Evolutionary conservation across 2,329 filamentous ascomycete genomes (phyloP).

Genomic region (Diaporthe ilicicola): DNA sequence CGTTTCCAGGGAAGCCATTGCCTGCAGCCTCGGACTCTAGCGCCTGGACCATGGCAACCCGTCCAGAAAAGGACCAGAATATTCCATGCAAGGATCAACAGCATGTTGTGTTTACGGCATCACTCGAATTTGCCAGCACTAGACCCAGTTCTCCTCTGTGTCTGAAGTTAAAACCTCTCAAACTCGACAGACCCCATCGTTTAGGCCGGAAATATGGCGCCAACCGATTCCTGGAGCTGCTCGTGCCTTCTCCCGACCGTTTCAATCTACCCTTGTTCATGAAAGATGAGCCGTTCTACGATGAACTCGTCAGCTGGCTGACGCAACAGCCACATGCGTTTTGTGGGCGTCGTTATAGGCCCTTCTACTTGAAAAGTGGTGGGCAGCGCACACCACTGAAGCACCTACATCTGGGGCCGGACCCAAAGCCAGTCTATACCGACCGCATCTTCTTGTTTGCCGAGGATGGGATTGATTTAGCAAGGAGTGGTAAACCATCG

Average conservation of each 20-base stretch:
- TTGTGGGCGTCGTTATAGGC: slow-evolving; percentile 55
- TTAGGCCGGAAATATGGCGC: slow-evolving; percentile 63
- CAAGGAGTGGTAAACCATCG: slow-evolving; percentile 25
- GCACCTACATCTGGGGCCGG: slow-evolving; percentile 43
- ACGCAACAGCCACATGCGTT: slow-evolving; percentile 49
- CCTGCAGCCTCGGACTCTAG: slow-evolving; percentile 46
- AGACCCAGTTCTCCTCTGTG: slow-evolving; percentile 51
- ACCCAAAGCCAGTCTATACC: slow-evolving; percentile 43
- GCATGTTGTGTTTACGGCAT: slow-evolving; percentile 52
- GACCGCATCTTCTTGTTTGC: slow-evolving; percentile 65
- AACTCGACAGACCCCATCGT: slow-evolving; percentile 59
- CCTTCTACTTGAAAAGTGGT: slow-evolving; percentile 54
- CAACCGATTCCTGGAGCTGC: slow-evolving; percentile 66
- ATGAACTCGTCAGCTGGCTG: slow-evolving; percentile 53
- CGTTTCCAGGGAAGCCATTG: slow-evolving; percentile 54
- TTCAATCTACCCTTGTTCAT: slow-evolving; percentile 40
- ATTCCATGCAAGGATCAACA: too few relatives aligned
- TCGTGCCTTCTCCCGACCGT: slow-evolving; percentile 54
- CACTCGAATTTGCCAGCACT: slow-evolving; percentile 48
- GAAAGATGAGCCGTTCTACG: slow-evolving; percentile 42
- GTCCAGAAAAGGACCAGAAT: background rate
- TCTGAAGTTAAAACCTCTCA: slow-evolving; percentile 57
- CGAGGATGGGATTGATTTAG: slow-evolving; percentile 56
- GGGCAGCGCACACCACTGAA: slow-evolving; percentile 49
- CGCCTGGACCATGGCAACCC: background rate